These are phyloP conservation scores for Botrytis deweyae DNA, from an alignment of 2,329 filamentous ascomycete species.

Conservation along the genomic window DNA sequence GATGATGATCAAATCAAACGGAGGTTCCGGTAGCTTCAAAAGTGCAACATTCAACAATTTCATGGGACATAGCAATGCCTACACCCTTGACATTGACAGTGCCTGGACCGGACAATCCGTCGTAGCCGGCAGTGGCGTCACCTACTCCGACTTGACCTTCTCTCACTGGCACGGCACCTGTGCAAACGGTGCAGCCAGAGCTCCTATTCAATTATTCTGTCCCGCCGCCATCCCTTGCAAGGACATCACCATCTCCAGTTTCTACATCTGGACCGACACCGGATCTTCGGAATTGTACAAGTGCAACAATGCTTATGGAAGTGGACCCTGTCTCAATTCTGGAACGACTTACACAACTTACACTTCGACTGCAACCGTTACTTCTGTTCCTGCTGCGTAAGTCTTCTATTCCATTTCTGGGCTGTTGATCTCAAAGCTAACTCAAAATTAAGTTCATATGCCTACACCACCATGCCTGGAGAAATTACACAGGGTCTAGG, in stretches of 20 bases:
- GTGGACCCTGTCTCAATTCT: slow-evolving; percentile 46
- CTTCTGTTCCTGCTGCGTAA: slow-evolving; percentile 23
- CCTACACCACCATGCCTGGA: slow-evolving; percentile 31
- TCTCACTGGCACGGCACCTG: slow-evolving; percentile 56
- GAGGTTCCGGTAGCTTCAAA: slow-evolving; percentile 52
- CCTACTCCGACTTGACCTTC: slow-evolving; percentile 52
- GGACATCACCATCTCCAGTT: slow-evolving; percentile 50
- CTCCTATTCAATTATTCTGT: slow-evolving; percentile 54
- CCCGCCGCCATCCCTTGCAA: slow-evolving; percentile 52
- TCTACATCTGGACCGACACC: slow-evolving; percentile 53
- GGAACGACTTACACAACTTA: slow-evolving; percentile 26
- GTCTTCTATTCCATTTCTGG: not conserved
- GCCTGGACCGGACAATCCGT: slow-evolving; percentile 50
- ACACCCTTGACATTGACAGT: slow-evolving; percentile 55
- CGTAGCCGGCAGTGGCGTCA: slow-evolving; percentile 50
- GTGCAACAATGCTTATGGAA: slow-evolving; percentile 52
- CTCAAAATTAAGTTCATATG: slow-evolving; percentile 21
- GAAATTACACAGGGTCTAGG: slow-evolving; percentile 29
- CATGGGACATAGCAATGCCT: slow-evolving; percentile 58
- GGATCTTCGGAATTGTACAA: slow-evolving; percentile 45
- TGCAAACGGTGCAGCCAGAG: slow-evolving; percentile 45
- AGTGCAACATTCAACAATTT: slow-evolving; percentile 56
- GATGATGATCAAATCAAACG: slow-evolving; percentile 62
- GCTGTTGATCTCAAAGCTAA: not conserved
- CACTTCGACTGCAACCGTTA: slow-evolving; percentile 21